These are phyloP conservation scores for Globisporangium cederbergense DNA, from an alignment of 352 stramenopile species.

Conservation along the genomic window DNA sequence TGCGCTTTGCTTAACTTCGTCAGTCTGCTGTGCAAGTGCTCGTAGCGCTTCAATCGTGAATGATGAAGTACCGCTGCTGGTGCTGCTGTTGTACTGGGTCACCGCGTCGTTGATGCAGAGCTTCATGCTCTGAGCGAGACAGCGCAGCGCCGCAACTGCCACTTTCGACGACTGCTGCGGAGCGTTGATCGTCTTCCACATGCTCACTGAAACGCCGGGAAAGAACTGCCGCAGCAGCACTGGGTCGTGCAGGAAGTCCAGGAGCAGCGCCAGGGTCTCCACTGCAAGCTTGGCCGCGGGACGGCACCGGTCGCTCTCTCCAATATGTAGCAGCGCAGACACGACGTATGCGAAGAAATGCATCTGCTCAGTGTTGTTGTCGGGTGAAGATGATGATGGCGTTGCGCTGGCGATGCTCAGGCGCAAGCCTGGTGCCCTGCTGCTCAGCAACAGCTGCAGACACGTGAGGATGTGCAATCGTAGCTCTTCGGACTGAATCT, in stretches of 20 bases:
- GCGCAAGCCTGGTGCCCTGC: conserved; percentile 4
- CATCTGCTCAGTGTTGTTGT: conserved; percentile 26
- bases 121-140: conserved; percentile 32
- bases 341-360: conserved; percentile 76
- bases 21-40: conserved; percentile 1
- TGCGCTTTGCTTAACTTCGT: not conserved
- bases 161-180: conserved; percentile 67
- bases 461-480: conserved; percentile 43
- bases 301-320: conserved; percentile 44
- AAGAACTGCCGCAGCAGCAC: conserved; percentile 60
- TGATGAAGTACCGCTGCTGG: not conserved
- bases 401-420: not conserved
- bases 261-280: conserved; percentile 33
- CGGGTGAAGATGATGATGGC: not conserved
- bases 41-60: conserved; percentile 21
- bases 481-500: conserved; percentile 56
- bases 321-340: conserved; percentile 55
- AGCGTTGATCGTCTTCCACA: conserved; percentile 66
- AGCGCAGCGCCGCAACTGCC: conserved; percentile 52
- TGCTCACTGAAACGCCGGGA: conserved; percentile 52
- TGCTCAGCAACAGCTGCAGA: conserved; percentile 35
- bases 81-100: conserved; percentile 11
- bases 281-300: conserved; percentile 36
- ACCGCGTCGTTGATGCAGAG: conserved; percentile 33
- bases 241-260: conserved; percentile 38